Evolutionary conservation across 2,329 filamentous ascomycete genomes (phyloP), one percentile per base, ranked within the genome.

Genomic region (Xylariaceae sp.): DNA sequence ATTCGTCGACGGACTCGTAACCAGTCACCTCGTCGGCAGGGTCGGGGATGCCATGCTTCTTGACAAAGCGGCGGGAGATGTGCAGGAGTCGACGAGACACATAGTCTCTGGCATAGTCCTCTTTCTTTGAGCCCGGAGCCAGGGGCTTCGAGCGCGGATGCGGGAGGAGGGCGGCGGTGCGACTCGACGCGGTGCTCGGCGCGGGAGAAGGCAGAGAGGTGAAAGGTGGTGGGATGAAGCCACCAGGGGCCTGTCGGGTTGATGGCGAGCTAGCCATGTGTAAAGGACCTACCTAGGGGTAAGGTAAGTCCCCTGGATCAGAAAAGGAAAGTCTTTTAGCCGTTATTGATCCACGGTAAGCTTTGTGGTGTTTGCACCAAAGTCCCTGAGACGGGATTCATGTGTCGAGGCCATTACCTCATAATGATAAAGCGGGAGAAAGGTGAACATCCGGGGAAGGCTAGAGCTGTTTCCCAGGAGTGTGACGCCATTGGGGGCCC

Each of bases 1-100:
- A 80, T 63, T 92, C 86, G 45, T 74, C 76, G 67, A 93, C 88
- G 47, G 71, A 81, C 48, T 75, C 69, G 64, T 83, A 84, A 18
- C 80, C 81, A 2, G 73, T 66, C 2, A 80, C 69, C 12, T 75
- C 70, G 52, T 82, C 79, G 5, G 63, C 71, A 3, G 72, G 71
- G 36, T 76, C 72, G 0, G 72, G 66, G 1, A 71, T 66, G 40
- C 75, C 74, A 49, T 79, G 78, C 61, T 83, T 84, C 69, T 85
- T 86, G 40, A 83, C 75, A 50, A 80, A 86, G 36, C 81, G 79
- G 6, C 83, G 76, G 6, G 76, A 81, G 11, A 81, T 73, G 55
- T 79, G 69, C 43, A 81, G 63, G 14, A 86, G 67, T 11, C 74
- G 74, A 7, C 76, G 73, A 40, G 82, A 78, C 6, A 82, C 75